Evolutionary conservation across 805 yeast species (phyloP).

Genomic region (Zygoascus flipseniorum): DNA sequence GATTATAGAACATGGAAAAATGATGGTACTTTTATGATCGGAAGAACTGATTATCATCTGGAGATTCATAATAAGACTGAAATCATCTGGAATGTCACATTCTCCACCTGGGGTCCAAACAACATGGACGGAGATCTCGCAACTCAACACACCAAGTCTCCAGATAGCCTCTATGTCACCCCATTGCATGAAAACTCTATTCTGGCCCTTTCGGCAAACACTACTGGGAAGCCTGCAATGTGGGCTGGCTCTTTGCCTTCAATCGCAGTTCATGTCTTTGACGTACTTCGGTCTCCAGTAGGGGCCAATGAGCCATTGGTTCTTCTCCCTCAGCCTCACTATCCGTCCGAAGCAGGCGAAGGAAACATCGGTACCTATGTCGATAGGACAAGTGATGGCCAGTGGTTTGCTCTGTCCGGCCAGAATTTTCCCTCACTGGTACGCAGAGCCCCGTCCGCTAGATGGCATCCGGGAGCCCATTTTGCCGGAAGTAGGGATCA

Average conservation of each 20-base stretch:
- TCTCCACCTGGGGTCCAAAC: conserved; percentile 88
- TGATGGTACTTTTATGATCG: conserved; percentile 23
- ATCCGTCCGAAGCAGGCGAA: conserved; percentile 1
- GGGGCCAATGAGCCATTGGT: conserved; percentile 19
- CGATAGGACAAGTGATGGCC: conserved; percentile 49
- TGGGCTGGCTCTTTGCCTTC: conserved; percentile 75
- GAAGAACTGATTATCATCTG: conserved; percentile 31
- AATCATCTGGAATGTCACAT: conserved; percentile 76
- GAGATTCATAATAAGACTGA: conserved; percentile 65
- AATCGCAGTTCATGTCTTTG: conserved; percentile 71
- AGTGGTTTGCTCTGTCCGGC: conserved; percentile 83
- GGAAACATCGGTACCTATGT: conserved; percentile 47
- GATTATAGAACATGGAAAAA: conserved; percentile 8
- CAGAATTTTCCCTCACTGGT: conserved; percentile 72
- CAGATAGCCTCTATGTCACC: conserved; percentile 69
- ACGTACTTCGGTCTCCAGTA: conserved; percentile 39
- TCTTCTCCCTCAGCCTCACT: conserved; percentile 31
- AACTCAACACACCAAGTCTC: conserved; percentile 36
- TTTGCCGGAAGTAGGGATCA: conserved; percentile 19
- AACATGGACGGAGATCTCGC: conserved; percentile 56
- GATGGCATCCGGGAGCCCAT: conserved; percentile 33
- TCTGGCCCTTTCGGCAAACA: conserved; percentile 54
- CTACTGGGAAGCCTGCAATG: conserved; percentile 56
- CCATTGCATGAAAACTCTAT: conserved; percentile 78
- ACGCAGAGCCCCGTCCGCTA: conserved; percentile 66